Conservation (phyloP, 2,329 filamentous ascomycete genomes). For the Parascedosporium putredinis region DNA sequence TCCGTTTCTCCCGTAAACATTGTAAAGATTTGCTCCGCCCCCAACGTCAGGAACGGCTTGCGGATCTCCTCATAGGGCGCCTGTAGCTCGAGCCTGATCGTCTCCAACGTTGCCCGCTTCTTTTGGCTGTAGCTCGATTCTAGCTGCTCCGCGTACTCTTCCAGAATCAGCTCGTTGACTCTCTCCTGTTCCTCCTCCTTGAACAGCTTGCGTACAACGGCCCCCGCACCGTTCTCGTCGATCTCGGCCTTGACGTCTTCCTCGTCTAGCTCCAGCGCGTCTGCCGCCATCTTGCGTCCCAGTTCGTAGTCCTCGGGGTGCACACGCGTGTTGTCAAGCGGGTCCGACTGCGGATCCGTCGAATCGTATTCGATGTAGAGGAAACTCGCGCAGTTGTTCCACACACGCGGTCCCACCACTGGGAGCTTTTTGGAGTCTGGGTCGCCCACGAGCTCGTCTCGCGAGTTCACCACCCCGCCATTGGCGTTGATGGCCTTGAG, state of each 20-base stretch:
- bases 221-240: slow-evolving; percentile 79
- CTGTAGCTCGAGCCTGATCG: slow-evolving; percentile 86
- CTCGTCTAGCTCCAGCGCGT: slow-evolving; percentile 91
- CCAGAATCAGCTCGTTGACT: slow-evolving; percentile 89
- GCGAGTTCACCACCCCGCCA: slow-evolving; percentile 71
- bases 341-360: slow-evolving; percentile 74
- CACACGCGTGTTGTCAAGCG: slow-evolving; percentile 91
- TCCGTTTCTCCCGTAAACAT: slow-evolving; percentile 93
- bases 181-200: slow-evolving; percentile 88
- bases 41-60: slow-evolving; percentile 62
- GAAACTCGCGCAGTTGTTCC: slow-evolving; percentile 96
- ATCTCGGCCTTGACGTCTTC: slow-evolving; percentile 94
- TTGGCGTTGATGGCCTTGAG: slow-evolving; percentile 79
- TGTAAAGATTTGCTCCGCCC: slow-evolving; percentile 75
- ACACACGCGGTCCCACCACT: slow-evolving; percentile 81
- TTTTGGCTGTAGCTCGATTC: slow-evolving; percentile 87
- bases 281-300: slow-evolving; percentile 94
- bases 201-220: slow-evolving; percentile 90
- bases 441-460: slow-evolving; percentile 82
- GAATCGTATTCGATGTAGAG: slow-evolving; percentile 80
- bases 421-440: slow-evolving; percentile 66
- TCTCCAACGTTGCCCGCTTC: slow-evolving; percentile 92
- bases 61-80: slow-evolving; percentile 91
- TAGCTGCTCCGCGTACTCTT: slow-evolving; percentile 94
- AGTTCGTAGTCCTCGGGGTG: slow-evolving; percentile 98